Percentiles rank a stretch among this genome's conserved stretches.
phyloP scores from a whole-genome alignment of 129 eudicot species.

The Chrysanthemum seticuspe region DNA sequence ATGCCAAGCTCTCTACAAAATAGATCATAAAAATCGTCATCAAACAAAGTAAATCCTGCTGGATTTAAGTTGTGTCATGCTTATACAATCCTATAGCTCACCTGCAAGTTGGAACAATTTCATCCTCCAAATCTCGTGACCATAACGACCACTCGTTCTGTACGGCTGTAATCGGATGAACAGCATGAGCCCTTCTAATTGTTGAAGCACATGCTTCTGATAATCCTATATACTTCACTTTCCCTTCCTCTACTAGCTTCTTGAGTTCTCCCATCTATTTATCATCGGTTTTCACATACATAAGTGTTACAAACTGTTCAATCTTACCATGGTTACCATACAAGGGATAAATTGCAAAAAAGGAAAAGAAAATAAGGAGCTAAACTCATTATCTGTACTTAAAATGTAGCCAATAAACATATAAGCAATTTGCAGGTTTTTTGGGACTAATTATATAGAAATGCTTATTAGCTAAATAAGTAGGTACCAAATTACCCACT shows the following conservation, averaged over 20 bases:
- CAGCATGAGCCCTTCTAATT: constrained; percentile 74
- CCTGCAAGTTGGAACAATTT: constrained; percentile 65
- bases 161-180: constrained; percentile 71
- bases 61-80: not conserved
- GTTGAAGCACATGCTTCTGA: constrained; percentile 74
- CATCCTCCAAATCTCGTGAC: constrained; percentile 67
- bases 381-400: not conserved
- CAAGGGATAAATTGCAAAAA: too few species aligned
- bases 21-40: not conserved
- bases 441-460: not conserved
- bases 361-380: too few species aligned
- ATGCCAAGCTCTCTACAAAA: constrained; percentile 57
- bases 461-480: not conserved
- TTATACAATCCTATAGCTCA: not conserved
- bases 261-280: constrained; percentile 56
- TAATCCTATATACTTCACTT: constrained; percentile 64
- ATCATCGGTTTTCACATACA: not conserved
- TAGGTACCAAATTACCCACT: not conserved
- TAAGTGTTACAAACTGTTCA: not conserved
- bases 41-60: not conserved
- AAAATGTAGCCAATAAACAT: not conserved
- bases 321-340: too few species aligned
- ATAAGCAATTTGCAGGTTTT: too few species aligned
- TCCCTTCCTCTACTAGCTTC: constrained; percentile 72
- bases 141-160: constrained; percentile 71